phyloP scores from a whole-genome alignment of 208 protist species.

The Naegleria gruberi region DNA sequence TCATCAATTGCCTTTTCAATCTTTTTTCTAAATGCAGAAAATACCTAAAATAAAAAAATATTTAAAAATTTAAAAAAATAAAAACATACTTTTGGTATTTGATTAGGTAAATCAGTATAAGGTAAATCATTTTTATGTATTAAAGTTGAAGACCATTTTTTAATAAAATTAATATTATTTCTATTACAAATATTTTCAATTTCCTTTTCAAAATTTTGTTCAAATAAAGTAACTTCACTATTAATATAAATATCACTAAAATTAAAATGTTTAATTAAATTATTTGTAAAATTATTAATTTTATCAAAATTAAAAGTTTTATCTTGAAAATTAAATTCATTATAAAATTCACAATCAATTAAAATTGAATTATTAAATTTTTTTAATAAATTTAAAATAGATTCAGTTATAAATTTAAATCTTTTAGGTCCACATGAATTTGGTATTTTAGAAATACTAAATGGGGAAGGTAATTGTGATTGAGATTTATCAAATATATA shows the following conservation, averaged over 20 bases:
- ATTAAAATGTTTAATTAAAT: background rate
- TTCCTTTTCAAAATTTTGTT: background rate
- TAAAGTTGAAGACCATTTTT: background rate
- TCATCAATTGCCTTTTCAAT: background rate
- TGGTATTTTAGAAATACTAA: background rate
- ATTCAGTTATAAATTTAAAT: background rate
- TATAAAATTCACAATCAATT: no score
- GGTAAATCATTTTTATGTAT: background rate
- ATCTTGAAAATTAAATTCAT: background rate
- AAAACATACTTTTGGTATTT: background rate
- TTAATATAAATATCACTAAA: background rate
- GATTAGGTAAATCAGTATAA: background rate
- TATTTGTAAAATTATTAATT: background rate
- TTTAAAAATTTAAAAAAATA: background rate
- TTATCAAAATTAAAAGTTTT: background rate
- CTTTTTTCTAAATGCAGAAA: background rate
- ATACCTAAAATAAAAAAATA: background rate
- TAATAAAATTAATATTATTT: background rate
- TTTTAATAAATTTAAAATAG: background rate
- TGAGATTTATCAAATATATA: background rate
- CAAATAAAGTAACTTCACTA: background rate
- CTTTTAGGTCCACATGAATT: background rate
- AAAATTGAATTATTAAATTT: background rate
- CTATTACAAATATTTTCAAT: background rate
- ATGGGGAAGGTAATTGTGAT: background rate